A percentile compares a stretch with the other conserved stretches of the same genome.
phyloP scores from a whole-genome alignment of 2,329 filamentous ascomycete genomes.

The Sporothrix mexicana region DNA sequence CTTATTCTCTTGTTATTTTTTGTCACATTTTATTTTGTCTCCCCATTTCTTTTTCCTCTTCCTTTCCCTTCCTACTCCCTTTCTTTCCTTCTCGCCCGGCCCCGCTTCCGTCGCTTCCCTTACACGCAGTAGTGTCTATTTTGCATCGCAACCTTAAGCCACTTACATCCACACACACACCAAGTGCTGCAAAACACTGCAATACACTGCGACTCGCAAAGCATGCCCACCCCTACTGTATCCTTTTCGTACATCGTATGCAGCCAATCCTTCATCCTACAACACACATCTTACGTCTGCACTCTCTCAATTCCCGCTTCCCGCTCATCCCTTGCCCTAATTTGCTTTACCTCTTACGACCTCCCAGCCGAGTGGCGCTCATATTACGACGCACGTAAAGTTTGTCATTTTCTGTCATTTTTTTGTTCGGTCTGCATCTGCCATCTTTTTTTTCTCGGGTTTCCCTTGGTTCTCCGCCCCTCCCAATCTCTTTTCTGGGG shows the following conservation, averaged over 20 bases:
- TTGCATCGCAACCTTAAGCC: slow-evolving; percentile 23
- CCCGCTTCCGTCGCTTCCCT: slow-evolving; percentile 23
- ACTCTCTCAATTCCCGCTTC: not conserved
- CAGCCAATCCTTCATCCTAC: slow-evolving; percentile 20
- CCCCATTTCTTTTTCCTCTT: slow-evolving; percentile 9
- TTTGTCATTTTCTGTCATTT: not conserved
- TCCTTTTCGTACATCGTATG: not conserved
- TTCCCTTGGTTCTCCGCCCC: not conserved
- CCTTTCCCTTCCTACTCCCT: not conserved
- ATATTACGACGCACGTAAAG: not conserved
- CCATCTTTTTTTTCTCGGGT: not conserved
- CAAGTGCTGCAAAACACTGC: not conserved
- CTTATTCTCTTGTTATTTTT: not conserved
- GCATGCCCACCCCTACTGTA: not conserved
- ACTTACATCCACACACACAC: slow-evolving; percentile 15
- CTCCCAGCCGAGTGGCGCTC: not conserved
- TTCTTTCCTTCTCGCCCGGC: not conserved
- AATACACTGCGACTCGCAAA: too few relatives aligned
- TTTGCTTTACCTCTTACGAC: too few relatives aligned
- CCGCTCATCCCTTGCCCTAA: not conserved
- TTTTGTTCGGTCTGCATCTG: not conserved
- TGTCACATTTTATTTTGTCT: not conserved
- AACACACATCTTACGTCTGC: not conserved
- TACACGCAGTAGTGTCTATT: slow-evolving; percentile 22
- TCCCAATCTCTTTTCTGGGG: slow-evolving; percentile 24